phyloP scores from a whole-genome alignment of 768 basidiomycete genomes.

The Podaxis sp. region DNA sequence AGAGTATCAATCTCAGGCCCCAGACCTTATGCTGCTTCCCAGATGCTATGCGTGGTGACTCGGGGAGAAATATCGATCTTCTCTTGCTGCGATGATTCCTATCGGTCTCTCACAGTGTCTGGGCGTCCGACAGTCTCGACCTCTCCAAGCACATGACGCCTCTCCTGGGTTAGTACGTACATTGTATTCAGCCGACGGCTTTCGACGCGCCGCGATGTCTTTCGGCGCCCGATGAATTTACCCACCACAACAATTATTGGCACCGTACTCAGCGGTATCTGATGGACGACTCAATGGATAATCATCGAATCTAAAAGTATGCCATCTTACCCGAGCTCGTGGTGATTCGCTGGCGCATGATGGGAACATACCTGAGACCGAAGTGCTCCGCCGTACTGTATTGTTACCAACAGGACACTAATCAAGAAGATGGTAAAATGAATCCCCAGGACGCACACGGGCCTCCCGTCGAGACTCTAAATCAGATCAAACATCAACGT shows the following conservation, averaged over 20 bases:
- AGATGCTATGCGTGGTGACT: constrained; percentile 10
- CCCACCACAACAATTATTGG: not conserved
- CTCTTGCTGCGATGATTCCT: constrained; percentile 8
- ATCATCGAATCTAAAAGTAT: constrained; percentile 15
- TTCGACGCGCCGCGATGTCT: not conserved
- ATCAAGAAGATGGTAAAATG: not conserved
- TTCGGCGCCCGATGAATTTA: not conserved
- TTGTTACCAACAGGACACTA: not conserved
- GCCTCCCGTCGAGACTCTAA: not conserved
- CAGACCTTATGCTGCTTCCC: not conserved
- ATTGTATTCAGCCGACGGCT: not conserved
- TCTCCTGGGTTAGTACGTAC: constrained; percentile 1
- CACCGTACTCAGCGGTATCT: constrained; percentile 8
- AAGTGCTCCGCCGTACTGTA: not conserved
- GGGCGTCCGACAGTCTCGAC: not conserved
- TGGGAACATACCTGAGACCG: constrained; percentile 1
- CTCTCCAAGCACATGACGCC: not conserved
- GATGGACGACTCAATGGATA: constrained; percentile 9
- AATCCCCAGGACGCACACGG: not conserved
- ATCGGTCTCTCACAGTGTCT: constrained; percentile 5
- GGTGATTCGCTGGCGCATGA: constrained; percentile 1
- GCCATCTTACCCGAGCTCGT: not conserved
- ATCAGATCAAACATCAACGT: not conserved
- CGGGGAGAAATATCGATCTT: constrained; percentile 11
- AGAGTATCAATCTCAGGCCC: constrained; percentile 12